phyloP scores from a whole-genome alignment of 2,329 filamentous ascomycete species.

The Penicillium glabrum region DNA sequence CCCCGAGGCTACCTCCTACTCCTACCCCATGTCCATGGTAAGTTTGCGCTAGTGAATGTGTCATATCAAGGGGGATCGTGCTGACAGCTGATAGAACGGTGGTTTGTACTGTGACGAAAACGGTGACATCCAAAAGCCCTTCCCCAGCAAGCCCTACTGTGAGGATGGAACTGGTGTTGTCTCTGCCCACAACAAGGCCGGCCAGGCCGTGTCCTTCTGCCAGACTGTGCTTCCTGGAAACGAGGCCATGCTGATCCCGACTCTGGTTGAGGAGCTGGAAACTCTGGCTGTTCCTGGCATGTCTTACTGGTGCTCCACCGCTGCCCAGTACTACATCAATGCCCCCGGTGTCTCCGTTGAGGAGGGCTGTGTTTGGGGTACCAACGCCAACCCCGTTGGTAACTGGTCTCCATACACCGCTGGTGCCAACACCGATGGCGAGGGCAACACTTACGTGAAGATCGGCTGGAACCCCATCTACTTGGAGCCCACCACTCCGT shows the following conservation, averaged over 20 bases:
- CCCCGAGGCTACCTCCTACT: constrained; percentile 64
- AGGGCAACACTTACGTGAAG: constrained; percentile 70
- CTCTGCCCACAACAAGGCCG: constrained; percentile 65
- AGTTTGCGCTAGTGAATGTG: constrained; percentile 29
- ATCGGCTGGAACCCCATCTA: constrained; percentile 78
- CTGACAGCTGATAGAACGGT: constrained; percentile 57
- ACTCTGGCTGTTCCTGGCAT: constrained; percentile 69
- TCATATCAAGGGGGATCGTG: constrained; percentile 3
- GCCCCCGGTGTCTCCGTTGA: constrained; percentile 62
- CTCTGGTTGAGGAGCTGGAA: constrained; percentile 58
- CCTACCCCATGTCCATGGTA: constrained; percentile 71
- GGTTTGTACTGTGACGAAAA: constrained; percentile 69
- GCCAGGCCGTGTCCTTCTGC: constrained; percentile 66
- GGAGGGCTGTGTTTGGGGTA: constrained; percentile 72
- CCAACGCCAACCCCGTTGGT: constrained; percentile 60
- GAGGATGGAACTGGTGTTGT: constrained; percentile 67
- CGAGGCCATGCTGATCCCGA: constrained; percentile 80
- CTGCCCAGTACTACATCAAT: constrained; percentile 80
- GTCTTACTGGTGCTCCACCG: constrained; percentile 69
- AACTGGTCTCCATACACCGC: constrained; percentile 79
- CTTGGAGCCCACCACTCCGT: constrained; percentile 51
- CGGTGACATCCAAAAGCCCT: constrained; percentile 68
- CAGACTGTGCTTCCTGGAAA: constrained; percentile 78
- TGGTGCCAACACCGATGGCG: constrained; percentile 67
- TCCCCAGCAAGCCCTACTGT: constrained; percentile 67